These are phyloP conservation scores for Cucumis cinereus DNA, from an alignment of 306 rosid genomes.

Conservation along the genomic window DNA sequence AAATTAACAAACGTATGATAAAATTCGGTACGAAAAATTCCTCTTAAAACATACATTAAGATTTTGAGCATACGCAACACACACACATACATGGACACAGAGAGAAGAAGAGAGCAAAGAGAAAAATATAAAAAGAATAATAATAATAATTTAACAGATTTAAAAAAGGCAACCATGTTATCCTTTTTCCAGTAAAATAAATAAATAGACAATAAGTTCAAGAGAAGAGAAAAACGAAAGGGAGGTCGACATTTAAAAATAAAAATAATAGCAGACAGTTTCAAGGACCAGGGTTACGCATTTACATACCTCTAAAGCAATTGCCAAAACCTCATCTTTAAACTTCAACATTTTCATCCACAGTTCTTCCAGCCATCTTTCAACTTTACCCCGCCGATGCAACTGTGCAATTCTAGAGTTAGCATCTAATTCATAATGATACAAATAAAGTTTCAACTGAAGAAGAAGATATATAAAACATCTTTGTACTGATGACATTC, in stretches of 20 bases:
- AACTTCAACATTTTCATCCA: slow-evolving; percentile 87
- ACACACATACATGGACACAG: neutral
- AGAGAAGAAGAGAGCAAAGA: neutral
- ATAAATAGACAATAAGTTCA: neutral
- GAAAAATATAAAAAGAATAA: neutral
- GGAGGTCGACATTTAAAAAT: neutral
- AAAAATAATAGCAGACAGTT: slow-evolving; percentile 7
- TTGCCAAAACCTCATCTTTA: slow-evolving; percentile 64
- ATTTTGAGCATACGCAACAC: neutral
- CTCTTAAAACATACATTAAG: neutral
- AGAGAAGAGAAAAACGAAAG: neutral
- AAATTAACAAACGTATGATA: neutral
- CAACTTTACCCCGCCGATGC: slow-evolving; percentile 68
- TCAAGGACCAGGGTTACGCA: neutral
- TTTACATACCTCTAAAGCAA: slow-evolving; percentile 65
- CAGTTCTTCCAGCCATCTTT: slow-evolving; percentile 94
- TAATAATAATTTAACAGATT: too few species aligned
- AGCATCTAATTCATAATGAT: slow-evolving; percentile 2
- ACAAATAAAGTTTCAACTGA: neutral
- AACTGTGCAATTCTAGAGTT: slow-evolving; percentile 34
- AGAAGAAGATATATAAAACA: neutral
- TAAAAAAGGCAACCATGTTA: neutral
- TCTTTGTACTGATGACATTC: neutral
- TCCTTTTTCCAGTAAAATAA: neutral
- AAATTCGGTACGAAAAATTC: neutral